Base-by-base conservation (phyloP, 345 rosid species). In the Aquilaria sinensis region DNA sequence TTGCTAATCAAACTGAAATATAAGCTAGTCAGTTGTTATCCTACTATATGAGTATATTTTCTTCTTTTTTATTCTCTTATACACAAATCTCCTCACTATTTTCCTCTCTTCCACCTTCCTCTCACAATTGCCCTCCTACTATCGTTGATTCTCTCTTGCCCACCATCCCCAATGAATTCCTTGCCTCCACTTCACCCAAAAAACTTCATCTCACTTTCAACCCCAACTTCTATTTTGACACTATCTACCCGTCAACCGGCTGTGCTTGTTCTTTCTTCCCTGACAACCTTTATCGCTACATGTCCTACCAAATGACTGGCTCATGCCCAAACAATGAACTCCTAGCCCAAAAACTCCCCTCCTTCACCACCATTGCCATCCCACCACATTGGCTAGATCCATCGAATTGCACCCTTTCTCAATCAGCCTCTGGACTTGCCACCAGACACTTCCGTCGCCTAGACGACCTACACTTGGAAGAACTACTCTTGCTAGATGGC, bases 281-380 rank as follows among this genome's bases (percentile, higher is more conserved):
- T 0, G 62, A 72, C 6, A 81, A 77, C 32, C 84, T 81, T 57
- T 58, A 47, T 31, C 70, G 60, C 30, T 81, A 57, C 65, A 75
- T 84, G 86, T 59, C 74, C 6, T 81, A 81, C 70, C 11, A 47
- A 14, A 64, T 79, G 59, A 79, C 79, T 13, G 76, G 81, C 15
- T 84, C 86, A 6, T 79, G 83, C 70, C 83, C 85, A 0, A 81
- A 84, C 9, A 86, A 84, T 2, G 83, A 77, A 60, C 73, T 74
- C 7, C 76, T 77, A 0, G 74, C 81, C 10, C 86, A 84, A 84
- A 84, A 61, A 79, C 86, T 54, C 81, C 90, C 2, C 86, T 84
- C 56, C 85, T 85, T 2, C 76, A 80, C 53, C 83, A 83, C 49
- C 81, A 76, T 5, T 85, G 86, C 68, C 82, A 79, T 16, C 76